Percentiles rank a stretch among this genome's conserved stretches.
Conservation (phyloP, 106 monocot species). For the Xerophyta viscosa region DNA sequence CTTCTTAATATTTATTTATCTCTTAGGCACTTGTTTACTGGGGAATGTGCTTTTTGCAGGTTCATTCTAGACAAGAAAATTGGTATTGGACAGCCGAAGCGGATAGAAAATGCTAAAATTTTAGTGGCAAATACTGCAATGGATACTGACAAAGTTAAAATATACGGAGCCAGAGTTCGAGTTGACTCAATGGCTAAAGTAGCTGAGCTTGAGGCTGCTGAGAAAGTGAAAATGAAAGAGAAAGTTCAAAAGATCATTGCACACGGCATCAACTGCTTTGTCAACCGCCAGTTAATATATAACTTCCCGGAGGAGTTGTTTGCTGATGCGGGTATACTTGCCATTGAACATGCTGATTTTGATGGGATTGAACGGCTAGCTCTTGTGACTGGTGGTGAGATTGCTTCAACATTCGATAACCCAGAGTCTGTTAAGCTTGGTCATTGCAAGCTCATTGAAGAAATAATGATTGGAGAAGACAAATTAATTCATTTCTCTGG, state of each 20-base stretch:
- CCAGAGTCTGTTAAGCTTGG: slow-evolving; percentile 98
- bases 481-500: slow-evolving; percentile 93
- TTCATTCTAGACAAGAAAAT: slow-evolving; percentile 99
- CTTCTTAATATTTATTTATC: background rate
- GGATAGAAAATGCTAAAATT: slow-evolving; percentile 92
- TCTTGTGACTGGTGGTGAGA: slow-evolving; percentile 93
- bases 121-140: slow-evolving; percentile 98
- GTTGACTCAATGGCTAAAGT: slow-evolving; percentile 97
- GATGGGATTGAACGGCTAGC: slow-evolving; percentile 95
- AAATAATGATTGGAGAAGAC: slow-evolving; percentile 99
- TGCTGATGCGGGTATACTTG: slow-evolving; percentile 94
- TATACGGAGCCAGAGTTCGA: slow-evolving; percentile 96
- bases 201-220: slow-evolving; percentile 85
- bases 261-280: slow-evolving; percentile 98
- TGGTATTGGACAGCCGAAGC: slow-evolving; percentile 88
- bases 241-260: slow-evolving; percentile 93
- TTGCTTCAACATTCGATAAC: slow-evolving; percentile 95
- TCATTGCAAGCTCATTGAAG: slow-evolving; percentile 91
- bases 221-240: slow-evolving; percentile 95
- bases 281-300: slow-evolving; percentile 92
- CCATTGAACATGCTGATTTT: slow-evolving; percentile 99
- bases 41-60: slow-evolving; percentile 23
- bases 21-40: background rate
- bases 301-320: slow-evolving; percentile 98
- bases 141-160: slow-evolving; percentile 99